Evolutionary conservation across 352 stramenopile genomes (phyloP), one percentile per base, ranked within the genome.

Genomic region (Phytophthora idaei): DNA sequence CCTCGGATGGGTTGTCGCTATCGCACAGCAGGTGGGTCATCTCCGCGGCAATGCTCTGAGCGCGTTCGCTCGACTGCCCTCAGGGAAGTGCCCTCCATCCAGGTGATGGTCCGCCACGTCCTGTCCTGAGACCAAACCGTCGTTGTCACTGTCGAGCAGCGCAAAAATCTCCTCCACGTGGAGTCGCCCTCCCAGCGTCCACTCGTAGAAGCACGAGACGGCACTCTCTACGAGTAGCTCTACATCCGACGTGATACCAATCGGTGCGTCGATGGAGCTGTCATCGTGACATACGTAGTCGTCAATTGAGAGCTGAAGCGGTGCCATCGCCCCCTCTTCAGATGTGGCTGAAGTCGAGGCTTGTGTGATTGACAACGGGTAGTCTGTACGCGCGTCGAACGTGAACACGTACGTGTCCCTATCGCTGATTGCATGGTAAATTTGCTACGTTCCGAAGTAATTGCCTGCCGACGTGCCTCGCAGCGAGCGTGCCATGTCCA

Each of bases 201-300:
- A 87, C 41, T 84, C 62, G 48, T 67, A 74, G 57, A 76, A 85
- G 64, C 76, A 80, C 34, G 49, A 45, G 68, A 82, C 75, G 12
- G 79, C 77, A 27, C 71, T 73, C 47, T 85, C 77, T 7, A 85
- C 61, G 59, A 83, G 41, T 47, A 89, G 46, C 59, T 87, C 77
- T 27, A 87, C 75, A 32, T 88, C 77, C 47, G 79, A 85, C 57
- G 86, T 85, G 66, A 89, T 77, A 11, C 76, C 71, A 1, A 60
- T 25, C 2, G 77, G 77, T 4, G 76, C 61, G 21, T 76, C 64
- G 34, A 81, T 76, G 39, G 12, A 48, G 6, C 54, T 58, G 27
- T 53, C 42, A 46, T 75, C 61, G 17, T 74, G 78, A 47, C 69
- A 67, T 8, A 77, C 10, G 56, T 84, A 87, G 39, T 81, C 73